A percentile compares a stretch with the other conserved stretches of the same genome.
Evolutionary conservation across 768 basidiomycete species (phyloP).

Genomic region (Mycena haematopus): DNA sequence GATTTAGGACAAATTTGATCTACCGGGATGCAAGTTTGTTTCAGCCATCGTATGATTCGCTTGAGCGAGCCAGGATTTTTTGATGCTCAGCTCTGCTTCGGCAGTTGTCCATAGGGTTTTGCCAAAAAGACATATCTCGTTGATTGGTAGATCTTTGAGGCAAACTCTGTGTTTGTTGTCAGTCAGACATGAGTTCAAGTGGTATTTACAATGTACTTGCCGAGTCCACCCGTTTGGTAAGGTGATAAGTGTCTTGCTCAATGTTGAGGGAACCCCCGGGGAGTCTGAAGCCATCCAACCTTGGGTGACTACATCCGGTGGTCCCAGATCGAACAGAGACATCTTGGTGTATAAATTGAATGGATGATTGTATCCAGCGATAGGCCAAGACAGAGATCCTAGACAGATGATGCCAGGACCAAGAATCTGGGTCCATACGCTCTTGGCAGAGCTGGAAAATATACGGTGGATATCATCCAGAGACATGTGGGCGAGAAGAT

Average conservation of each 20-base stretch:
- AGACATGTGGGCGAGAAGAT: neutral
- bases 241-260: neutral
- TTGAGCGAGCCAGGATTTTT: too few relatives aligned
- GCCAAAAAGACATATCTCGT: too few relatives aligned
- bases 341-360: neutral
- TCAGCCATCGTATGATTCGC: neutral
- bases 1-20: slow-evolving; percentile 2
- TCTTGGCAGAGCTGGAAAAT: neutral
- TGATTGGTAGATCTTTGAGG: neutral
- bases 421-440: neutral
- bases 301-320: neutral
- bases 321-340: neutral
- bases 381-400: neutral
- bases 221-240: neutral
- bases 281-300: neutral
- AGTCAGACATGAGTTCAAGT: neutral
- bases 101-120: too few relatives aligned
- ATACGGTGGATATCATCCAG: neutral
- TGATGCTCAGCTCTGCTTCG: too few relatives aligned
- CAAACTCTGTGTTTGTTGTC: neutral
- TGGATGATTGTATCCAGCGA: neutral
- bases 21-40: slow-evolving; percentile 3
- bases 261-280: neutral
- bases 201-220: neutral
- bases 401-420: neutral